Conservation (phyloP, 1,139 yeast species). For the Fermentozyma sake region DNA sequence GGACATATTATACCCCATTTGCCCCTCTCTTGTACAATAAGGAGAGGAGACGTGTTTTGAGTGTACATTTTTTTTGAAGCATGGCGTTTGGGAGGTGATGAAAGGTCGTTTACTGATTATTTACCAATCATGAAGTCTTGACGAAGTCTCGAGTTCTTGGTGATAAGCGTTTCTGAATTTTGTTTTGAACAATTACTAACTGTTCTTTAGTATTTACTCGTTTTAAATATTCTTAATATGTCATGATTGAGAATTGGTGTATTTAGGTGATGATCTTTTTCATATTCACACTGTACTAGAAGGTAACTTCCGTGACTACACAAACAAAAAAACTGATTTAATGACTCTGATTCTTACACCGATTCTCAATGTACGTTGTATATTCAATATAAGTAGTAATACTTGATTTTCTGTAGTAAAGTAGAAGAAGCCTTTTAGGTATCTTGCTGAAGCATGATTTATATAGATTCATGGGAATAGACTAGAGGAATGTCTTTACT, state of each 20-base stretch:
- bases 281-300: slow-evolving; percentile 67
- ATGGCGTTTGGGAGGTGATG: slow-evolving; percentile 59
- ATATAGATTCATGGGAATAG: too few species aligned
- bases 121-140: background rate
- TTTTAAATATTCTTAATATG: slow-evolving; percentile 13
- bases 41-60: slow-evolving; percentile 57
- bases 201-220: slow-evolving; percentile 6
- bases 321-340: slow-evolving; percentile 64
- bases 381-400: too few species aligned
- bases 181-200: slow-evolving; percentile 6
- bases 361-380: too few species aligned
- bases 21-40: slow-evolving; percentile 47
- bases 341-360: slow-evolving; percentile 82
- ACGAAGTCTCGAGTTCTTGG: too few species aligned
- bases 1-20: slow-evolving; percentile 56
- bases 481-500: too few species aligned
- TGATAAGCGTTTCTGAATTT: too few species aligned
- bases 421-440: too few species aligned
- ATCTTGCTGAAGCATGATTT: too few species aligned
- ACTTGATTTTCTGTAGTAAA: too few species aligned
- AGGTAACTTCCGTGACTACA: slow-evolving; percentile 49
- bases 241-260: slow-evolving; percentile 5
- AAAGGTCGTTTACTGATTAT: slow-evolving; percentile 51
- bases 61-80: slow-evolving; percentile 63
- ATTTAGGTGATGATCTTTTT: slow-evolving; percentile 48